Percentiles rank a stretch among this genome's conserved stretches.
Evolutionary conservation across 163 green algal genomes (phyloP).

Genomic region (Scenedesmus sp.): DNA sequence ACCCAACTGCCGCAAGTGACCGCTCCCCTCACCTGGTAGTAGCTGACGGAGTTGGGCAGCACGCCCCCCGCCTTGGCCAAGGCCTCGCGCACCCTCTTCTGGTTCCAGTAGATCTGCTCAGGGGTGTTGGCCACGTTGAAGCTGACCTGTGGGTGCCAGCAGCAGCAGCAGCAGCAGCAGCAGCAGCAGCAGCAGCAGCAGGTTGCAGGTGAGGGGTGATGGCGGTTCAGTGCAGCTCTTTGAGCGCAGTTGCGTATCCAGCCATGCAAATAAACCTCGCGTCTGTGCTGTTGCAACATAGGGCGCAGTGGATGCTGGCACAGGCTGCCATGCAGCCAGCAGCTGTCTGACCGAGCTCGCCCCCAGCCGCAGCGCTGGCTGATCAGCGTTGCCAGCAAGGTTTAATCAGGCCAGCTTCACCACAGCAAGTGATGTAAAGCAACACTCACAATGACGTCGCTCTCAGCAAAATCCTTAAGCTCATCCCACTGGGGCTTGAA

Average conservation of each 20-base stretch:
- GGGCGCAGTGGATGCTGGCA: not conserved
- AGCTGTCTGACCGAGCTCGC: not conserved
- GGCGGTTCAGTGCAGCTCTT: too few species aligned
- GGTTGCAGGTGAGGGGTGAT: not conserved
- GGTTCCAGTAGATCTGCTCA: slow-evolving; percentile 52
- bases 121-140: slow-evolving; percentile 52
- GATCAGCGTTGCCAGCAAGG: too few species aligned
- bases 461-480: slow-evolving; percentile 39
- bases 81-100: slow-evolving; percentile 46
- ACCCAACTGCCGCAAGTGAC: not conserved
- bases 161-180: not conserved
- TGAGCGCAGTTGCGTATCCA: too few species aligned
- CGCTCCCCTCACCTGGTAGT: slow-evolving; percentile 34
- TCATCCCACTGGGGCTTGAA: slow-evolving; percentile 53
- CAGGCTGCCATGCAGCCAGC: not conserved
- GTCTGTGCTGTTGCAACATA: too few species aligned
- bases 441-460: slow-evolving; percentile 44
- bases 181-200: not conserved
- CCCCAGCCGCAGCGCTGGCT: too few species aligned
- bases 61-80: slow-evolving; percentile 43
- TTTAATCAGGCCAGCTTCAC: too few species aligned
- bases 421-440: too few species aligned
- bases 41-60: slow-evolving; percentile 40
- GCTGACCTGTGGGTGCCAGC: slow-evolving; percentile 3
- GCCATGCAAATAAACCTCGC: too few species aligned